A percentile compares a stretch with the other conserved stretches of the same genome.
These are phyloP conservation scores for Climacium dendroides DNA, from an alignment of 225 moss, liverwort and hornwort genomes.

Conservation along the genomic window DNA sequence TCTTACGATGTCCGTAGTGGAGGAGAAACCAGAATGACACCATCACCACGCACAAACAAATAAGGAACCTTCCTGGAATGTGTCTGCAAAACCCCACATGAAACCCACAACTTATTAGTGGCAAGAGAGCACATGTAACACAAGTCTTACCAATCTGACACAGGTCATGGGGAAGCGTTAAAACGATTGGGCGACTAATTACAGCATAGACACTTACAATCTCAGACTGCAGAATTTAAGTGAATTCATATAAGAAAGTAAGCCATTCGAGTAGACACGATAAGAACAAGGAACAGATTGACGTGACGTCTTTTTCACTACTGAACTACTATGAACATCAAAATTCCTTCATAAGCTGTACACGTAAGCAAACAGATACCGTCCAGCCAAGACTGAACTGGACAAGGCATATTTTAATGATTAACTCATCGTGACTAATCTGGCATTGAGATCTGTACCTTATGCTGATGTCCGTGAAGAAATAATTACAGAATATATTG, in stretches of 20 bases:
- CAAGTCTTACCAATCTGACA: not conserved
- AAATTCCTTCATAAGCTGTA: not conserved
- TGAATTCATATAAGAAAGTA: not conserved
- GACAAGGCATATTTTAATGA: not conserved
- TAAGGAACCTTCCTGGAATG: constrained; percentile 78
- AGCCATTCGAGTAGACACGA: not conserved
- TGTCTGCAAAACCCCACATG: constrained; percentile 44
- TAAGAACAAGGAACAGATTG: not conserved
- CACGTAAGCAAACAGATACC: not conserved
- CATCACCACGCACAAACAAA: constrained; percentile 98
- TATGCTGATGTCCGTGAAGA: not conserved
- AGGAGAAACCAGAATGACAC: constrained; percentile 95
- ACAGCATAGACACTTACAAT: not conserved
- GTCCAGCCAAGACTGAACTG: not conserved
- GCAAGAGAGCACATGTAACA: constrained; percentile 6
- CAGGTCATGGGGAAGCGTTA: not conserved
- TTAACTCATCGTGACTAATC: not conserved
- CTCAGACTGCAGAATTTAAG: not conserved
- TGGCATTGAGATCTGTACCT: not conserved
- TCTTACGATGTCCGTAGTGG: constrained; percentile 81
- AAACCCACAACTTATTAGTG: not conserved
- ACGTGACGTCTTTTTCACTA: not conserved
- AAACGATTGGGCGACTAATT: not conserved
- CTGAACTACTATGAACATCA: not conserved
- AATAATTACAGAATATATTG: not conserved